A percentile compares a stretch with the other conserved stretches of the same genome.
Conservation (phyloP, 73 alveolate genomes). For the Paramecium bursaria region DNA sequence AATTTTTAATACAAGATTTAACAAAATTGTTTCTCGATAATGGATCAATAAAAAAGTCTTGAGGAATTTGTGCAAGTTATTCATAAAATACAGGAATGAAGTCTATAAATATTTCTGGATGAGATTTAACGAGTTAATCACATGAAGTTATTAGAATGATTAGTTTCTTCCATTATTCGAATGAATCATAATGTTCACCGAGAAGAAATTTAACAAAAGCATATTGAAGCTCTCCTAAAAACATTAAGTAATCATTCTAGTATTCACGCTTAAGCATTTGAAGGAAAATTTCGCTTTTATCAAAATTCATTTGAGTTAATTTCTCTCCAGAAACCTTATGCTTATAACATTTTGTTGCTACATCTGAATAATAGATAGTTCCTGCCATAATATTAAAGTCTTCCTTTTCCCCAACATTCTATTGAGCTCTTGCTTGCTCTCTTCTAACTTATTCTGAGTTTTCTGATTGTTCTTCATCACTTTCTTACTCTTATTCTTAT, state of each 20-base stretch:
- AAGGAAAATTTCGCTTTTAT: conserved; percentile 72
- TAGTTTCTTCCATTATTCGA: conserved; percentile 79
- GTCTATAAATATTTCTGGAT: conserved; percentile 74
- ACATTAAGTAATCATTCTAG: conserved; percentile 63
- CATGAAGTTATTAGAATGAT: conserved; percentile 72
- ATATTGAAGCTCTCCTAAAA: conserved; percentile 82
- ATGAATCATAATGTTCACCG: conserved; percentile 78
- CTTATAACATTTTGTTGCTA: conserved; percentile 62
- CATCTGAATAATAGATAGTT: conserved; percentile 67
- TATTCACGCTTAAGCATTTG: conserved; percentile 64
- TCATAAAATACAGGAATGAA: conserved; percentile 77
- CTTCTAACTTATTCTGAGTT: too few species aligned
- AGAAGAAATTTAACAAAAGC: conserved; percentile 75
- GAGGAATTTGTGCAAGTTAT: conserved; percentile 74
- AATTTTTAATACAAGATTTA: conserved; percentile 72
- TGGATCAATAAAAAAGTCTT: conserved; percentile 82
- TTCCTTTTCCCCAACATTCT: conserved; percentile 66
- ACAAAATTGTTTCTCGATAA: conserved; percentile 76
- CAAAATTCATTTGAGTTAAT: conserved; percentile 74
- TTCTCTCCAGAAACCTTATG: conserved; percentile 65
- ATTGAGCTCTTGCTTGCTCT: too few species aligned
- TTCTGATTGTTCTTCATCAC: too few species aligned
- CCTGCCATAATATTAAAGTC: conserved; percentile 40
- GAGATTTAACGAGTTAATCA: conserved; percentile 70
- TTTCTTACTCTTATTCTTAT: conserved; percentile 45